A percentile compares a stretch with the other conserved stretches of the same genome.
phyloP scores from a whole-genome alignment of 257 asterid species.

The Agastache rugosa region DNA sequence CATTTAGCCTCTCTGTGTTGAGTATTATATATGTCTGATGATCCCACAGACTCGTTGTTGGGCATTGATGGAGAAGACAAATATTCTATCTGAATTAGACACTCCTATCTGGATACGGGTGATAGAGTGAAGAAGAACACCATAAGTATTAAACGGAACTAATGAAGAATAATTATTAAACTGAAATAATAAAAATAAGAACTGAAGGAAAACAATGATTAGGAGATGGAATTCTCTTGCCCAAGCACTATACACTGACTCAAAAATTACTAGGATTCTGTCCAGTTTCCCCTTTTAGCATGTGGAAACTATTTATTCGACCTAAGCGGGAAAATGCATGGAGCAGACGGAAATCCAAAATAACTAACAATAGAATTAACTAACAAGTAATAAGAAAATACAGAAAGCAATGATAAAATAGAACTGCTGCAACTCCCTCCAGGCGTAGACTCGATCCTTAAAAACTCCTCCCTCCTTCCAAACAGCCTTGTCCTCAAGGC shows the following conservation, averaged over 20 bases:
- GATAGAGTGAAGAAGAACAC: background rate
- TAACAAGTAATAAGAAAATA: too few species aligned
- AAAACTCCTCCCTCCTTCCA: too few species aligned
- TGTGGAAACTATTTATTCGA: background rate
- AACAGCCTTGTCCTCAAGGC: too few species aligned
- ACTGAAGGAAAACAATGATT: background rate
- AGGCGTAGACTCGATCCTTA: too few species aligned
- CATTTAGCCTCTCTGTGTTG: slow-evolving; percentile 1
- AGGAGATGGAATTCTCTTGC: background rate
- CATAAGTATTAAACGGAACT: background rate
- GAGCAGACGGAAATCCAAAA: too few species aligned
- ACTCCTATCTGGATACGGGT: background rate
- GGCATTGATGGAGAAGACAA: background rate
- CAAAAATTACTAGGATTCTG: background rate
- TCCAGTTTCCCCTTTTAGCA: background rate
- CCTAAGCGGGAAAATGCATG: background rate
- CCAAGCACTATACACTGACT: background rate
- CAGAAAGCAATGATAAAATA: too few species aligned
- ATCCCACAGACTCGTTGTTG: slow-evolving; percentile 5
- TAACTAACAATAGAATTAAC: too few species aligned
- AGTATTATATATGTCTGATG: slow-evolving; percentile 2
- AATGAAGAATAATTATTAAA: too few species aligned
- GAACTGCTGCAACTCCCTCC: too few species aligned
- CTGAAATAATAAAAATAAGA: background rate
- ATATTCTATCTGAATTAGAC: background rate